Conservation (phyloP, 257 asterid genomes). For the Ajuga chamaepitys region DNA sequence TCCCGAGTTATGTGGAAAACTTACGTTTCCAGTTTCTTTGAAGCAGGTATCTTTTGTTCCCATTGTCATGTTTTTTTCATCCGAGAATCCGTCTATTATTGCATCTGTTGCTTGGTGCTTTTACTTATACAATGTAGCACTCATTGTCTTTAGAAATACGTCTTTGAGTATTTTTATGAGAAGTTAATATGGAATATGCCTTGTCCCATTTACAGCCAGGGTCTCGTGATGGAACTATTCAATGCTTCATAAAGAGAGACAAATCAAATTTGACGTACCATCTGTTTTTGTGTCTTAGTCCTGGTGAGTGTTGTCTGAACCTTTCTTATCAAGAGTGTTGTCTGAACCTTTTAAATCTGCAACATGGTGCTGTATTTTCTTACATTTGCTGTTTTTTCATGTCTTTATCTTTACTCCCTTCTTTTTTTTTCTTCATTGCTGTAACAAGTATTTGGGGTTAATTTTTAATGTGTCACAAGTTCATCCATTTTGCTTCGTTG, state of each 20-base stretch:
- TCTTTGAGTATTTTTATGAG: neutral
- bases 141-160: neutral
- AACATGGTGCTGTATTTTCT: neutral
- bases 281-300: slow-evolving; percentile 55
- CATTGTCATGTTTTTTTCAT: neutral
- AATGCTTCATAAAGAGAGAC: slow-evolving; percentile 64
- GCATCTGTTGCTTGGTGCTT: neutral
- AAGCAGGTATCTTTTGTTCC: slow-evolving; percentile 35
- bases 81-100: neutral
- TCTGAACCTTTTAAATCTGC: neutral
- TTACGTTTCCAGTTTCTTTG: slow-evolving; percentile 50
- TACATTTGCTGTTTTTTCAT: no score
- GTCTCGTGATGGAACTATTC: slow-evolving; percentile 56
- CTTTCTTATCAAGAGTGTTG: no score
- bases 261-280: slow-evolving; percentile 51
- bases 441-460: neutral
- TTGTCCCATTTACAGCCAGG: slow-evolving; percentile 39
- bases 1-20: slow-evolving; percentile 46
- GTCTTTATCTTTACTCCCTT: neutral
- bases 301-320: slow-evolving; percentile 30
- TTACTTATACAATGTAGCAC: neutral
- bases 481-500: neutral
- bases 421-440: neutral
- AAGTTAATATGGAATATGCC: neutral
- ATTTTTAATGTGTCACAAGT: neutral